Percentiles rank a stretch among this genome's conserved stretches.
Conservation (phyloP, 73 alveolate genomes). For the Stentor coeruleus region DNA sequence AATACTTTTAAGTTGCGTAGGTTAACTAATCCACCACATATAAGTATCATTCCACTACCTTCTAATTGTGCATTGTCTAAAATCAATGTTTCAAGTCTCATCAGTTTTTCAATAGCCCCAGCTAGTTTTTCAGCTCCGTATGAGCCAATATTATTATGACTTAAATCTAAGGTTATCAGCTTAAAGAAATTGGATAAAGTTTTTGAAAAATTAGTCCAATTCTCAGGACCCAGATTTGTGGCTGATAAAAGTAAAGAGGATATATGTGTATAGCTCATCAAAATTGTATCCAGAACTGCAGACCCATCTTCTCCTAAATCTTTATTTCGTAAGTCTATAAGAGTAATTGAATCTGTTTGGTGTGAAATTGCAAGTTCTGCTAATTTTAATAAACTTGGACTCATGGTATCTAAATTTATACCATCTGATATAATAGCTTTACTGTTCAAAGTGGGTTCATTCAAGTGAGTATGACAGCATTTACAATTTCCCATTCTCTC, state of each 20-base stretch:
- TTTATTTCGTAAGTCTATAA: not conserved
- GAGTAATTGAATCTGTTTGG: not conserved
- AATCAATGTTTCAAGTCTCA: not conserved
- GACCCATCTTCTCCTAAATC: constrained; percentile 15
- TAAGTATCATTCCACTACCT: constrained; percentile 6
- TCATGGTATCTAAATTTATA: not conserved
- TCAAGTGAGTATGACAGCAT: not conserved
- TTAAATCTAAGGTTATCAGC: not conserved
- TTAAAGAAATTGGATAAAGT: not conserved
- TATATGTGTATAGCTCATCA: not conserved
- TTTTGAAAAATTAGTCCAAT: not conserved
- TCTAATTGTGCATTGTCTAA: not conserved
- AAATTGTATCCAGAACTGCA: not conserved
- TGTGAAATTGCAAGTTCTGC: not conserved
- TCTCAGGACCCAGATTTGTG: not conserved
- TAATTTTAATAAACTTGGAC: not conserved
- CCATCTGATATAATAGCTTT: not conserved
- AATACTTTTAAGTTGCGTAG: not conserved
- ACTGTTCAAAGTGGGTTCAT: not conserved
- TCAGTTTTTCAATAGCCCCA: not conserved
- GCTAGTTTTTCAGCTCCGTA: constrained; percentile 11
- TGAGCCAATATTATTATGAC: constrained; percentile 1
- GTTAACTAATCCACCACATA: not conserved
- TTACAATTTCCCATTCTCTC: not conserved
- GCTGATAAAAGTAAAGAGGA: not conserved